Evolutionary conservation across 108 stramenopile genomes (phyloP).

Genomic region (Chaetoceros tenuissimus): DNA sequence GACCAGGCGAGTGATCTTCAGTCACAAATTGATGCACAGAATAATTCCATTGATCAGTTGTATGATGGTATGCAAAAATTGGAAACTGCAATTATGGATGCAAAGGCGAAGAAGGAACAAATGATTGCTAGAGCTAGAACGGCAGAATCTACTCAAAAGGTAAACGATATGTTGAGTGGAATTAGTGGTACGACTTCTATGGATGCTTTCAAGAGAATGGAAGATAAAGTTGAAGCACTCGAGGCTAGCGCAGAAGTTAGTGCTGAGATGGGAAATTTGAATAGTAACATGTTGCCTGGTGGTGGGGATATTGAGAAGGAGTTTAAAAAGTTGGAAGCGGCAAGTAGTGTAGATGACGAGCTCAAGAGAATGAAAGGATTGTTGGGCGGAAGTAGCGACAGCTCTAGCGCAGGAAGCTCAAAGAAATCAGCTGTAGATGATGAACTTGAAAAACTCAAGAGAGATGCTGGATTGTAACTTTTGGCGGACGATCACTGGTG

Average conservation of each 20-base stretch:
- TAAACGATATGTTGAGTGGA: conserved; percentile 94
- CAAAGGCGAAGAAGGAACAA: conserved; percentile 92
- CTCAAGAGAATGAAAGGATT: conserved; percentile 80
- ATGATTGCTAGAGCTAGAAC: conserved; percentile 93
- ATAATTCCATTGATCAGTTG: conserved; percentile 70
- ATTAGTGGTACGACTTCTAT: conserved; percentile 81
- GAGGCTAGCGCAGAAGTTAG: conserved; percentile 90
- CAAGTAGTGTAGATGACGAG: conserved; percentile 78
- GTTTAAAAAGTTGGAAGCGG: conserved; percentile 83
- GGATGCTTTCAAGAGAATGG: conserved; percentile 95
- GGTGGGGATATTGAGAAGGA: conserved; percentile 68
- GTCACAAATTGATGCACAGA: conserved; percentile 78
- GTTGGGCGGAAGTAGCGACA: conserved; percentile 15
- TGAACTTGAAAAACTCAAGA: conserved; percentile 83
- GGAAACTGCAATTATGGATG: conserved; percentile 87
- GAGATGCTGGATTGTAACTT: conserved; percentile 18
- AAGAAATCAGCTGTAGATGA: conserved; percentile 51
- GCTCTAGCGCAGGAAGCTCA: conserved; percentile 2
- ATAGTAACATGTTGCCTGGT: conserved; percentile 51
- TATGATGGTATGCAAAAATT: conserved; percentile 91
- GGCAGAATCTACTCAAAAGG: conserved; percentile 88
- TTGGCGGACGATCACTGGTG: too few relatives aligned
- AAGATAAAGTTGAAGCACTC: conserved; percentile 92
- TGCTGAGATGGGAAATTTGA: conserved; percentile 71
- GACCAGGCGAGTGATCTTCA: conserved; percentile 56